Evolutionary conservation across 306 rosid species (phyloP).

Genomic region (Pachyrhizus erosus): DNA sequence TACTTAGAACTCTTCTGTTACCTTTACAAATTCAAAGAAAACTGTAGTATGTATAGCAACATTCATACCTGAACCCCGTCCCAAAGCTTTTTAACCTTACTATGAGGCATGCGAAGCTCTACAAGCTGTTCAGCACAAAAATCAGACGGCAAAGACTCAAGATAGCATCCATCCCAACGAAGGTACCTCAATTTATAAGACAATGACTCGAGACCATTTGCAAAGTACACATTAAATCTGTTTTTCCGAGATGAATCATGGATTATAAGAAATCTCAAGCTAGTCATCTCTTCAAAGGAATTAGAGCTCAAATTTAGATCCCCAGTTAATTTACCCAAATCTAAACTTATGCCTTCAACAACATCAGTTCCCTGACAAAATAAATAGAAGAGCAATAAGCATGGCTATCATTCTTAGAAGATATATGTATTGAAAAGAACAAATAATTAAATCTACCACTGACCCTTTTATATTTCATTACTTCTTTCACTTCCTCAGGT

Average conservation of each 20-base stretch:
- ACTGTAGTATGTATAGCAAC: not conserved
- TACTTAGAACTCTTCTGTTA: not conserved
- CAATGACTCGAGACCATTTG: not conserved
- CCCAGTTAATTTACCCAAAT: not conserved
- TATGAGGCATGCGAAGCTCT: not conserved
- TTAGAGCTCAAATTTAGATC: not conserved
- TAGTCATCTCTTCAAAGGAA: not conserved
- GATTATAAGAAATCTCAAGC: slow-evolving; percentile 1
- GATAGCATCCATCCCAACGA: not conserved
- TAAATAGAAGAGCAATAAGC: not conserved
- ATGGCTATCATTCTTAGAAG: not conserved
- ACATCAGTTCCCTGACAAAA: not conserved
- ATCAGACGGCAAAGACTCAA: not conserved
- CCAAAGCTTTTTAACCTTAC: not conserved
- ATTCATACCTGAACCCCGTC: not conserved
- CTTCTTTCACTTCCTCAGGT: not conserved
- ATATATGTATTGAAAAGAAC: not conserved
- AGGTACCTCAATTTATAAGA: not conserved
- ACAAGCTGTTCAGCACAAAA: slow-evolving; percentile 31
- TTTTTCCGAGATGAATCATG: not conserved
- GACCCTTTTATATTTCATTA: slow-evolving; percentile 33
- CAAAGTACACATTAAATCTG: not conserved
- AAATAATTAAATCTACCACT: not conserved
- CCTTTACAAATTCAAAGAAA: not conserved
- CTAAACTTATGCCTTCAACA: not conserved